Percentiles rank a stretch among this genome's conserved stretches.
Conservation (phyloP, 305 asterid genomes). For the Rubia balearica region DNA sequence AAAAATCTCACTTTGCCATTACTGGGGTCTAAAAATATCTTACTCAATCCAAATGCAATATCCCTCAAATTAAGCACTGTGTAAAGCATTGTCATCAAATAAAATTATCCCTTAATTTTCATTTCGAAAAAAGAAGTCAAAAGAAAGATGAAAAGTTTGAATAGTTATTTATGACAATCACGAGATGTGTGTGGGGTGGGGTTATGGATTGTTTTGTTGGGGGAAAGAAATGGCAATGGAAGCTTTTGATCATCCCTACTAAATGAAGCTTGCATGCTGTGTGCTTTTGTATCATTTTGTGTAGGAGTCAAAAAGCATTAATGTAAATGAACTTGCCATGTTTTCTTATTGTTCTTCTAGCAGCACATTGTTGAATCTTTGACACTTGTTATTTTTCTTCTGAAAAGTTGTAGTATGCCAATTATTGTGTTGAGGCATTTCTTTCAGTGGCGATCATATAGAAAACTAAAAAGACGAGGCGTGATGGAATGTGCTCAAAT, state of each 20-base stretch:
- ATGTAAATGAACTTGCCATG: neutral
- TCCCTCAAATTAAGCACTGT: too few relatives aligned
- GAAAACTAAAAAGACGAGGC: neutral
- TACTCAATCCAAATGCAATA: too few relatives aligned
- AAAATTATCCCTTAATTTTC: neutral
- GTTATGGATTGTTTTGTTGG: neutral
- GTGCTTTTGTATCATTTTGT: too few relatives aligned
- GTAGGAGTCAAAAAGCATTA: neutral
- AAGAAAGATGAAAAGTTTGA: constrained; percentile 1
- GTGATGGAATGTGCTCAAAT: neutral
- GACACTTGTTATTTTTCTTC: neutral
- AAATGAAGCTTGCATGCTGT: neutral
- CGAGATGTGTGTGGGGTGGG: constrained; percentile 3
- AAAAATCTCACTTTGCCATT: too few relatives aligned
- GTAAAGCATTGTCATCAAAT: neutral
- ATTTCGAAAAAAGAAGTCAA: constrained; percentile 2
- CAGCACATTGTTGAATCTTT: neutral
- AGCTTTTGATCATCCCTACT: neutral
- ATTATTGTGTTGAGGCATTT: neutral
- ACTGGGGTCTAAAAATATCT: too few relatives aligned
- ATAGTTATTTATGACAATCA: constrained; percentile 6
- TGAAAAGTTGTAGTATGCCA: neutral
- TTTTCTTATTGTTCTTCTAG: neutral
- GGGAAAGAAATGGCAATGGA: neutral
- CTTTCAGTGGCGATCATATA: neutral